Conservation (phyloP, 2,329 filamentous ascomycete species). For the Paecilomyces sp. region DNA sequence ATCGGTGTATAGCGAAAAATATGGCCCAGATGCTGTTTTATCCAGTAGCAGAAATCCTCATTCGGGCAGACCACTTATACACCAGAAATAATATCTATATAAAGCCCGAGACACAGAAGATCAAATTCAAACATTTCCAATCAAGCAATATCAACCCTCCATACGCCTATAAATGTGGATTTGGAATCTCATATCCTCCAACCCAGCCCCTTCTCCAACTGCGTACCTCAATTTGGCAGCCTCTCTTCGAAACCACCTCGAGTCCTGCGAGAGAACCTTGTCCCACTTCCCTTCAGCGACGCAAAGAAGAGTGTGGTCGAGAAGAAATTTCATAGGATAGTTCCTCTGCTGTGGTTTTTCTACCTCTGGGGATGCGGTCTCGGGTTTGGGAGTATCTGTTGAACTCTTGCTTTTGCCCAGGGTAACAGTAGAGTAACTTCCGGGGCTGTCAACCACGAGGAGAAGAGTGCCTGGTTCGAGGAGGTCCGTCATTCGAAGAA, state of each 20-base stretch:
- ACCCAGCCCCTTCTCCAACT: constrained; percentile 74
- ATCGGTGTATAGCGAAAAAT: no score
- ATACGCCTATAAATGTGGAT: constrained; percentile 66
- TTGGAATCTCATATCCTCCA: constrained; percentile 96
- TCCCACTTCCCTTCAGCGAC: constrained; percentile 55
- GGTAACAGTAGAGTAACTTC: constrained; percentile 79
- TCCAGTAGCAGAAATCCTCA: not conserved
- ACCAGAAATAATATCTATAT: not conserved
- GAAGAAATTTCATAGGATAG: constrained; percentile 91
- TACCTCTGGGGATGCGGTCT: constrained; percentile 29
- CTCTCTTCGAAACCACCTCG: constrained; percentile 74
- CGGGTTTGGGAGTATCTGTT: constrained; percentile 13
- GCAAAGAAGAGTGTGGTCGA: constrained; percentile 69
- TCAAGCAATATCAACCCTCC: not conserved
- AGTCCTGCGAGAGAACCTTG: constrained; percentile 68
- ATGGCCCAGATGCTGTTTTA: not conserved
- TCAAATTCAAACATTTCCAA: not conserved
- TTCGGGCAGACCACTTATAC: no score
- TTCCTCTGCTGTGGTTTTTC: constrained; percentile 41
- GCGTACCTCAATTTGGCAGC: constrained; percentile 62
- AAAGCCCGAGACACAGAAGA: not conserved
- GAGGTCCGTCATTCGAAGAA: constrained; percentile 59
- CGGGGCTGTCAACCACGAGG: constrained; percentile 85
- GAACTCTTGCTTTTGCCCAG: constrained; percentile 47
- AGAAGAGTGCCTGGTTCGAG: constrained; percentile 58